These are phyloP conservation scores for Kurtzmaniella quercitrusa DNA, from an alignment of 1,139 yeast species.

Conservation along the genomic window DNA sequence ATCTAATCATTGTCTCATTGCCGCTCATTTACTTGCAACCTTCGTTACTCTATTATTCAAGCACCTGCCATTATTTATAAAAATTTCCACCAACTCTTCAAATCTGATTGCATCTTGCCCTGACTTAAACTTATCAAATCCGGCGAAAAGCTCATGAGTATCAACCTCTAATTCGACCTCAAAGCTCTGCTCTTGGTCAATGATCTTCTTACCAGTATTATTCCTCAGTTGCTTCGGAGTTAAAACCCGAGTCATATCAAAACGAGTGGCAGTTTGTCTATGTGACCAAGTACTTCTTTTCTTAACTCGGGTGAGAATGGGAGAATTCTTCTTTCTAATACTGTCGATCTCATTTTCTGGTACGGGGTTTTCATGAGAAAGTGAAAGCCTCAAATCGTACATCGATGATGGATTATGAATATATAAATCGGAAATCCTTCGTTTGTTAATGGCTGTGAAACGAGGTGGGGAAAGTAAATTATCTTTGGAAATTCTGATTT, in stretches of 20 bases:
- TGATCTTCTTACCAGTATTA: conserved; percentile 34
- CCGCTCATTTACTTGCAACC: conserved; percentile 24
- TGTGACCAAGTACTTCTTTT: conserved; percentile 63
- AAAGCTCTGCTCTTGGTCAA: conserved; percentile 36
- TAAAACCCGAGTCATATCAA: conserved; percentile 65
- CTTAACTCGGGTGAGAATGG: conserved; percentile 56
- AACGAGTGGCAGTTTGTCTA: conserved; percentile 62
- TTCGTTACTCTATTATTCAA: conserved; percentile 44
- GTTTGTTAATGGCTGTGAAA: conserved; percentile 67
- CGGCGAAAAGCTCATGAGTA: conserved; percentile 54
- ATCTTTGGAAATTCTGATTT: conserved; percentile 63
- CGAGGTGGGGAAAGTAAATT: conserved; percentile 56
- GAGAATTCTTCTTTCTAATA: conserved; percentile 34
- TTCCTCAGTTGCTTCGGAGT: conserved; percentile 44
- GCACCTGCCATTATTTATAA: conserved; percentile 64
- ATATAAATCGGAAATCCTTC: conserved; percentile 64
- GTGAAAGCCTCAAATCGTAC: conserved; percentile 71
- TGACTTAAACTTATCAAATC: conserved; percentile 49
- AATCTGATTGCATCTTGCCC: conserved; percentile 58
- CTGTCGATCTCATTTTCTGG: conserved; percentile 48
- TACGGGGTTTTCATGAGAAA: conserved; percentile 73
- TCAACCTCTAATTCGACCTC: conserved; percentile 79
- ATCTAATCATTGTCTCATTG: too few species aligned
- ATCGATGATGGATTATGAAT: conserved; percentile 73
- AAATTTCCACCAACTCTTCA: conserved; percentile 68